Evolutionary conservation across 225 moss, liverwort and hornwort species (phyloP), one percentile per base, ranked within the genome.

Genomic region (Straminergon stramineum): DNA sequence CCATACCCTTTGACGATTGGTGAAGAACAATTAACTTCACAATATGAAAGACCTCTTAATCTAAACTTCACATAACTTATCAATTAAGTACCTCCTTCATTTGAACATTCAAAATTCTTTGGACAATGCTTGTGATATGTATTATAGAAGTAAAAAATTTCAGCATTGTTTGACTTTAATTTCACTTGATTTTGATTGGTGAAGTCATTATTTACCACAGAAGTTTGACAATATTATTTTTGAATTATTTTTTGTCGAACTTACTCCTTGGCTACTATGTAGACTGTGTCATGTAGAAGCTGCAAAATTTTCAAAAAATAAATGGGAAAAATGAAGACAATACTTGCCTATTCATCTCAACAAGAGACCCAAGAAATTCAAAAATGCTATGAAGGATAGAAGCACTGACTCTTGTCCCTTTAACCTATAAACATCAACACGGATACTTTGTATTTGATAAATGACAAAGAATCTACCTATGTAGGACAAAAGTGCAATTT

Each of bases 201-300:
- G 28, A 45, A 74, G 10, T 45, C 74, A 45, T 74, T 17, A 28
- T 45, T 73, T 45, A 45, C 30, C 4, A 30, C 6, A 30, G 30
- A 15, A 30, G 5, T 43, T 27, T 73, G 27, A 73, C 17, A 15
- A 43, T 5, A 15, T 9, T 9, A 26, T 26, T 74, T 75, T 75
- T 75, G 70, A 70, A 24, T 70, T 41, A 8, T 35, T 18, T 48
- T 16, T 48, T 11, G 6, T 18, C 31, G 11, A 48, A 6, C 11
- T 48, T 45, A 0, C 11, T 30, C 4, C 7, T 75, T 48, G 11
- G 1, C 48, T 30, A 17, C 1, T 0, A 1, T 74, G 11, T 30
- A 74, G 6, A 45, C 17, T 41, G 39, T 17, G 10, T 28, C 28
- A 28, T 28, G 2, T 30, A 28, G 3, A 74, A 74, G 28, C 6